Evolutionary conservation across 129 eudicot genomes (phyloP).

Genomic region (Lonicera japonica): DNA sequence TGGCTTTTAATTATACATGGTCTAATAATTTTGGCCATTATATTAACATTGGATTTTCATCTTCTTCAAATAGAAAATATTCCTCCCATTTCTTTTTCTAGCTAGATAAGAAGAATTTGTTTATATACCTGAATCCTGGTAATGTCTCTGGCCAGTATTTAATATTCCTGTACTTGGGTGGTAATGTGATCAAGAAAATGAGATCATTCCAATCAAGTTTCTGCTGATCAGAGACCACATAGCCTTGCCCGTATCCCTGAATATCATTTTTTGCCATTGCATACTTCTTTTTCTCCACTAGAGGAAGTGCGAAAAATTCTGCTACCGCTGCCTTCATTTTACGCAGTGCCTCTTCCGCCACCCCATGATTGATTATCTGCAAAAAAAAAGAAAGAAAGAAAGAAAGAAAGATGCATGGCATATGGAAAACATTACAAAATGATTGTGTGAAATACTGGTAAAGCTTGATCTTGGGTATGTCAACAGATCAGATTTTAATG

Average conservation of each 20-base stretch:
- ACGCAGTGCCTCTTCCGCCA: constrained; percentile 8
- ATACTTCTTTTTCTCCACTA: constrained; percentile 22
- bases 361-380: constrained; percentile 28
- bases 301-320: constrained; percentile 22
- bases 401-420: too few species aligned
- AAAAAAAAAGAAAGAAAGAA: too few species aligned
- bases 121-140: constrained; percentile 15
- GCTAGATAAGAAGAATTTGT: background rate
- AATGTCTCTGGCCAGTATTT: constrained; percentile 18
- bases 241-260: constrained; percentile 36
- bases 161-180: constrained; percentile 12
- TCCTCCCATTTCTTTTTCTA: background rate
- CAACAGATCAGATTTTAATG: too few species aligned
- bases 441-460: background rate
- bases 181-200: constrained; percentile 14
- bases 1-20: too few species aligned
- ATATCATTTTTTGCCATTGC: constrained; percentile 16
- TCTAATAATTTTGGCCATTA: too few species aligned
- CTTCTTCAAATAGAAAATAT: too few species aligned
- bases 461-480: too few species aligned
- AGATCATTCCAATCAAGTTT: constrained; percentile 32
- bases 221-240: constrained; percentile 29
- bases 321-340: constrained; percentile 15
- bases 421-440: background rate
- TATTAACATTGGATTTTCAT: too few species aligned